phyloP scores from a whole-genome alignment of 257 asterid genomes.

The Echites panduratus region DNA sequence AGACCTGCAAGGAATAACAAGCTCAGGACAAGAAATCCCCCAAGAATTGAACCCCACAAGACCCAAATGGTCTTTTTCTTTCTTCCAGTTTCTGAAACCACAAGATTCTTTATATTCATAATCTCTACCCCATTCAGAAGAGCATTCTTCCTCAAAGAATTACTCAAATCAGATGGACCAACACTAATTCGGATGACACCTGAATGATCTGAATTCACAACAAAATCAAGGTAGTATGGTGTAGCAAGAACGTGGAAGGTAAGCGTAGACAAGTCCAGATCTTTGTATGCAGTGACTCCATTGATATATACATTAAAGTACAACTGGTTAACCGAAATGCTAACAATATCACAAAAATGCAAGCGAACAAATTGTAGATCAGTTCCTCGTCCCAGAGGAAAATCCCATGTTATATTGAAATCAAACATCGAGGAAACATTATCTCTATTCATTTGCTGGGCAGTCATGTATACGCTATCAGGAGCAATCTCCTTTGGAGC shows the following conservation, averaged over 20 bases:
- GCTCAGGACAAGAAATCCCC: constrained; percentile 32
- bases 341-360: constrained; percentile 75
- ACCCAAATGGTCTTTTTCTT: constrained; percentile 35
- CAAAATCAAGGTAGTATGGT: constrained; percentile 63
- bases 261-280: constrained; percentile 55
- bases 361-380: constrained; percentile 45
- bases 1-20: constrained; percentile 25
- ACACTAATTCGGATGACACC: constrained; percentile 40
- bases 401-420: constrained; percentile 72
- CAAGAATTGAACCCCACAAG: constrained; percentile 35
- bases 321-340: constrained; percentile 42
- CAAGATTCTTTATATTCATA: constrained; percentile 51
- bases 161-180: constrained; percentile 68
- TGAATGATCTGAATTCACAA: constrained; percentile 34
- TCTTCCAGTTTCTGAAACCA: constrained; percentile 9
- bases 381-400: constrained; percentile 36
- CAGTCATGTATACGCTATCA: constrained; percentile 70
- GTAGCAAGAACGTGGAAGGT: constrained; percentile 54
- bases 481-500: constrained; percentile 67
- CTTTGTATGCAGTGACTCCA: constrained; percentile 53
- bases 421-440: constrained; percentile 30
- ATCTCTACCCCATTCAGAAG: constrained; percentile 78
- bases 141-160: constrained; percentile 55
- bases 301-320: constrained; percentile 61
- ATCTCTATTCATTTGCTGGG: constrained; percentile 56